Evolutionary conservation across 2,329 filamentous ascomycete species (phyloP).

Genomic region (Fusarium xyrophilum): DNA sequence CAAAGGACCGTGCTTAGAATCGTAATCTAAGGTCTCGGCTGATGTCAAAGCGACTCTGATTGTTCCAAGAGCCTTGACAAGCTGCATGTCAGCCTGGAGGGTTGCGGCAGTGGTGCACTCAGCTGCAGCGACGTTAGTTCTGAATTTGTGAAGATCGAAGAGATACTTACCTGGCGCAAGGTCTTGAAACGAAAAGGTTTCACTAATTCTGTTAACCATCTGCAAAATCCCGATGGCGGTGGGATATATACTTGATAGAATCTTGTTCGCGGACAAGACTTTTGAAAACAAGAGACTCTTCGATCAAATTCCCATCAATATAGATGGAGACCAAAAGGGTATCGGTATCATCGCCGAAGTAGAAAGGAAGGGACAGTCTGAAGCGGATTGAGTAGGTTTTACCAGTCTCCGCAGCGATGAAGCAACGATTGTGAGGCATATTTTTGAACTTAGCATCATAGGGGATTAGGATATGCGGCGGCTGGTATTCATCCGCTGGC

Average conservation of each 20-base stretch:
- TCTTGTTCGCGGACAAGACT: not conserved
- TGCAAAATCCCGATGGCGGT: not conserved
- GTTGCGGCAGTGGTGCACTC: not conserved
- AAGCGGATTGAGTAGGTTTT: not conserved
- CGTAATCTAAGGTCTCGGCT: no score
- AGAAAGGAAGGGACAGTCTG: not conserved
- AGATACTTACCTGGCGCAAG: not conserved
- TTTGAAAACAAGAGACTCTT: not conserved
- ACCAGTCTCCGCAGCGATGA: not conserved
- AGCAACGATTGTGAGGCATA: not conserved
- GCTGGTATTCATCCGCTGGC: not conserved
- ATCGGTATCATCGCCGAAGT: not conserved
- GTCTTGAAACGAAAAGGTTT: not conserved
- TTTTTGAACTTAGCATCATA: not conserved
- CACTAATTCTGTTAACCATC: not conserved
- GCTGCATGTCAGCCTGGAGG: not conserved
- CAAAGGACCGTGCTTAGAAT: no score
- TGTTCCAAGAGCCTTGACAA: not conserved
- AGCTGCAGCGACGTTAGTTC: not conserved
- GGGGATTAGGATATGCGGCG: not conserved
- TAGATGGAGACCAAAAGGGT: not conserved
- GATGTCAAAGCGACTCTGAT: not conserved
- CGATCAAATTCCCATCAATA: not conserved
- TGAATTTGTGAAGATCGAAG: fast-evolving
- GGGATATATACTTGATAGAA: not conserved